A percentile compares a stretch with the other conserved stretches of the same genome.
These are phyloP conservation scores for Ustilago shanxiensis DNA, from an alignment of 1,284 basidiomycete genomes.

Conservation along the genomic window DNA sequence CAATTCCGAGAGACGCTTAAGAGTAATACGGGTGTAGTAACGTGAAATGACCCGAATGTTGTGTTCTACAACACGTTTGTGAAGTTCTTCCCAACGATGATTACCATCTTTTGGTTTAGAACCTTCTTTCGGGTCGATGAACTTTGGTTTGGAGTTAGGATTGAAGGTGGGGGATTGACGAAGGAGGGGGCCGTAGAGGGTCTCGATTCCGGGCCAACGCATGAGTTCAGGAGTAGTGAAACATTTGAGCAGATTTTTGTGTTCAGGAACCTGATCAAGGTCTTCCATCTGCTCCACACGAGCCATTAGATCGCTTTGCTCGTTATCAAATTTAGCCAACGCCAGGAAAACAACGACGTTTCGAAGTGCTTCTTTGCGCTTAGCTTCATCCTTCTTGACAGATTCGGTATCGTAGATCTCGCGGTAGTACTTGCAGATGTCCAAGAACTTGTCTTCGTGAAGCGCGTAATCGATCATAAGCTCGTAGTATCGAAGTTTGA, in stretches of 20 bases:
- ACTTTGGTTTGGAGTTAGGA: conserved; percentile 30
- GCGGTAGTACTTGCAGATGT: conserved; percentile 94
- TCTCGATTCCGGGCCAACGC: conserved; percentile 97
- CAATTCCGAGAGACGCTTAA: conserved; percentile 84
- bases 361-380: conserved; percentile 63
- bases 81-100: conserved; percentile 93
- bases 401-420: conserved; percentile 96
- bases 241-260: conserved; percentile 93
- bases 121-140: conserved; percentile 4
- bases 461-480: conserved; percentile 95
- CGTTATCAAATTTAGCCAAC: conserved; percentile 92
- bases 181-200: conserved; percentile 86
- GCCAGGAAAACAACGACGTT: conserved; percentile 95
- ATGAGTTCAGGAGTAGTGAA: conserved; percentile 96
- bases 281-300: conserved; percentile 79
- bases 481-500: conserved; percentile 95
- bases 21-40: conserved; percentile 94
- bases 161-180: conserved; percentile 85
- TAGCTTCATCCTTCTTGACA: conserved; percentile 78
- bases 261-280: conserved; percentile 83
- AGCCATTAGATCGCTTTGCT: conserved; percentile 96
- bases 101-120: conserved; percentile 72
- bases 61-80: conserved; percentile 96
- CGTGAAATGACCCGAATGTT: conserved; percentile 94
- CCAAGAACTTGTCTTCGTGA: conserved; percentile 86